Evolutionary conservation across 192 early-diverging fungal genomes (phyloP), one percentile per base, ranked within the genome.

Genomic region (Podila minutissima): DNA sequence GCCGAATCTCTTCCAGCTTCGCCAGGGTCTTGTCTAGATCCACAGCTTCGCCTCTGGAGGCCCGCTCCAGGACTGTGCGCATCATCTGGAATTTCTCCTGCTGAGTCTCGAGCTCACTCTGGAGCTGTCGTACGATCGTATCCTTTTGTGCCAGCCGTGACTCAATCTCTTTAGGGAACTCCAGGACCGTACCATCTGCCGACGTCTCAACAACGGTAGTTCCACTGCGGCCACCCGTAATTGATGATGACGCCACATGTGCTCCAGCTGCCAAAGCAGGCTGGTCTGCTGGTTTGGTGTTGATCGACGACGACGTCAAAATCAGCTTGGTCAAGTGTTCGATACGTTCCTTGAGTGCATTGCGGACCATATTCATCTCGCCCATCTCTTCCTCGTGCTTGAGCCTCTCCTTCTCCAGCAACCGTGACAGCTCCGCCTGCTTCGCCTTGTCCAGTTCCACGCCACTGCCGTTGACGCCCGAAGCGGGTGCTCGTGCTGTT

Each of bases 241-340:
- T 7, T 6, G 53, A 22, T 1, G 53, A 55, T 22, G 53, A 22
- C 22, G 53, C 53, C 53, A 17, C 29, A 17, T 64, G 57, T 60
- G 62, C n/a, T 69, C 61, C 73, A 3, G 59, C 38, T 2, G 64
- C 29, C 20, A 55, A n/a, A 20, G n/a, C n/a, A 22, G 17, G 50
- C 8, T 55, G n/a, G 24, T 26, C 53, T 5, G 60, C 24, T 6
- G 85, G 67, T 61, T 87, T 86, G 29, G 79, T 64, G 35, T 86
- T 82, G 29, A 93, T 85, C 4, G 92, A 91, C n/a, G 75, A 66
- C 2, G 89, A 91, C 0, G 91, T 95, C 66, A 97, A 84, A 65
- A 97, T 97, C 28, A 97, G 73, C 26, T 90, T 91, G 10, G 94
- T 96, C 60, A 97, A 81, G 58, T 97, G 93, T 69, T 96, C 94